A percentile compares a stretch with the other conserved stretches of the same genome.
These are phyloP conservation scores for Cutaneotrichosporon dermatis DNA, from an alignment of 1,284 basidiomycete genomes.

Conservation along the genomic window DNA sequence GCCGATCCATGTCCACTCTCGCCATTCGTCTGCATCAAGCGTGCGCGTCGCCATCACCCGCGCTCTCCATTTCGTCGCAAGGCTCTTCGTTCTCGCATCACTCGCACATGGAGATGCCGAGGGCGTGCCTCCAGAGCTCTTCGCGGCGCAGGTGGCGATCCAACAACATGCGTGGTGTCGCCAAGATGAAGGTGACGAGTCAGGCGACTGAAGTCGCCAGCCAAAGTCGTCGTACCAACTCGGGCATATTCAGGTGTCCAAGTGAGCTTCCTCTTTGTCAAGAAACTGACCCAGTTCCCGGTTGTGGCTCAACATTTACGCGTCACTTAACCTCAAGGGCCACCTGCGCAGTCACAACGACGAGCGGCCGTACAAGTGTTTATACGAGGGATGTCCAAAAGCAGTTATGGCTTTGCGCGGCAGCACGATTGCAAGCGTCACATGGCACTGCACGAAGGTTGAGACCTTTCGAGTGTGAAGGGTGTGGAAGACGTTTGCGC, in stretches of 20 bases:
- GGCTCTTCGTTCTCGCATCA: constrained; percentile 38
- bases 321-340: constrained; percentile 60
- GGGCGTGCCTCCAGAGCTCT: constrained; percentile 15
- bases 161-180: constrained; percentile 54
- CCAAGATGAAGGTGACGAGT: constrained; percentile 89
- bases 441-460: constrained; percentile 78
- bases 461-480: constrained; percentile 79
- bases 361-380: constrained; percentile 87
- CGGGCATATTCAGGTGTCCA: constrained; percentile 86
- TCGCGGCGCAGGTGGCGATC: constrained; percentile 5
- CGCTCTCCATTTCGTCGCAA: constrained; percentile 42
- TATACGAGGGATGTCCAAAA: constrained; percentile 88
- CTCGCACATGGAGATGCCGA: constrained; percentile 41
- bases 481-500: constrained; percentile 90
- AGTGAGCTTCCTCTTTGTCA: constrained; percentile 22
- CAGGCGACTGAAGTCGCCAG: constrained; percentile 90
- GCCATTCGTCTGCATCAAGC: constrained; percentile 41
- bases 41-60: constrained; percentile 41
- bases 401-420: constrained; percentile 68
- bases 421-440: constrained; percentile 96
- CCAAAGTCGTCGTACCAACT: constrained; percentile 79
- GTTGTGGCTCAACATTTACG: constrained; percentile 93
- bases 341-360: constrained; percentile 95
- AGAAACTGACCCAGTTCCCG: constrained; percentile 59
- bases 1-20: constrained; percentile 37